A percentile compares a stretch with the other conserved stretches of the same genome.
phyloP scores from a whole-genome alignment of 768 basidiomycete genomes.

The Boletus sp. region DNA sequence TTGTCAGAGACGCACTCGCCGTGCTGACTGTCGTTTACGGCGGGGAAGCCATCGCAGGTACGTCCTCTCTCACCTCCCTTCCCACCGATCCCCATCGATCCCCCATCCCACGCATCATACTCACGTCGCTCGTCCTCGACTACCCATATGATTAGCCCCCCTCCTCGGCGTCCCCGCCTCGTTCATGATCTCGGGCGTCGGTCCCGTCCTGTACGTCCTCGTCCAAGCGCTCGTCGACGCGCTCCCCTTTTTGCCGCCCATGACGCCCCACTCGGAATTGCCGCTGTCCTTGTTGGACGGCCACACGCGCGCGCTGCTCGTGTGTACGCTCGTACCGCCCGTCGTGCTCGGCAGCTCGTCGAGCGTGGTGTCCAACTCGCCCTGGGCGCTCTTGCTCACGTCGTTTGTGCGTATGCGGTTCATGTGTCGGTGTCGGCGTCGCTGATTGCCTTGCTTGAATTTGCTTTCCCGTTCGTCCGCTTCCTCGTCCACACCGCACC shows the following conservation, averaged over 20 bases:
- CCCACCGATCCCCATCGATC: neutral
- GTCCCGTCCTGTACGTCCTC: slow-evolving; percentile 58
- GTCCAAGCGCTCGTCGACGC: slow-evolving; percentile 61
- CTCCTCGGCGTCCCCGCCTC: slow-evolving; percentile 67
- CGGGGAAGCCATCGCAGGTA: slow-evolving; percentile 71
- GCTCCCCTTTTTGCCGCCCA: slow-evolving; percentile 52
- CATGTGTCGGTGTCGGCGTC: neutral
- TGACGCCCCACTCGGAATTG: slow-evolving; percentile 56
- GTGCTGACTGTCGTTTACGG: slow-evolving; percentile 73
- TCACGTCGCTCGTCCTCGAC: neutral
- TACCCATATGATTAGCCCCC: slow-evolving; percentile 43
- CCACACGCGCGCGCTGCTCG: slow-evolving; percentile 72
- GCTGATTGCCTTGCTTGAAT: neutral
- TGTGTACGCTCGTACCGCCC: slow-evolving; percentile 77
- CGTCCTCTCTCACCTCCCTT: neutral
- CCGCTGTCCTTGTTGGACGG: slow-evolving; percentile 76
- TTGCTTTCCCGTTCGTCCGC: too few species aligned
- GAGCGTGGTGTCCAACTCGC: slow-evolving; percentile 55
- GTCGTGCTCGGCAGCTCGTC: slow-evolving; percentile 54
- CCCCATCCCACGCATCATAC: neutral
- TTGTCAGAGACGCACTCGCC: slow-evolving; percentile 54
- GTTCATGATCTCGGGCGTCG: slow-evolving; percentile 73
- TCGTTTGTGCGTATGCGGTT: slow-evolving; percentile 54
- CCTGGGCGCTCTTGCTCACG: slow-evolving; percentile 73
- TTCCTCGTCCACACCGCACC: neutral